These are phyloP conservation scores for Baudoinia panamericana DNA, from an alignment of 495 filamentous ascomycete genomes.

Conservation along the genomic window DNA sequence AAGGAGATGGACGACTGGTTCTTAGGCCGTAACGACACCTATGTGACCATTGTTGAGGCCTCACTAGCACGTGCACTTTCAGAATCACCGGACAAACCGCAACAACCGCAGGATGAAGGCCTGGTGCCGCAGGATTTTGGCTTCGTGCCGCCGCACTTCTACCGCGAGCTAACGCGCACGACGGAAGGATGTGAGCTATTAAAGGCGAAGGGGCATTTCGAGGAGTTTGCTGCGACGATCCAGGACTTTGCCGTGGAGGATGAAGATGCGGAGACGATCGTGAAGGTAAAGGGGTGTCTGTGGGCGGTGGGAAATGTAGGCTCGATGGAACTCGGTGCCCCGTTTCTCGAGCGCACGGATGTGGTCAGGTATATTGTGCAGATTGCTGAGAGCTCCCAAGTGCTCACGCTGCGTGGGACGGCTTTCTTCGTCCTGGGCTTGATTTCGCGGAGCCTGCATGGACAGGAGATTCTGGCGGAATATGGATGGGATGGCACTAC, in stretches of 20 bases:
- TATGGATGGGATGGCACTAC: conserved; percentile 86
- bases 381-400: conserved; percentile 75
- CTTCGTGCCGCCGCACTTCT: conserved; percentile 86
- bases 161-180: conserved; percentile 85
- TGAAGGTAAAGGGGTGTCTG: conserved; percentile 91
- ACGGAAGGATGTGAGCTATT: conserved; percentile 82
- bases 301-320: conserved; percentile 98
- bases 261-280: conserved; percentile 73
- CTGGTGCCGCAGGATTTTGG: conserved; percentile 48
- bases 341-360: conserved; percentile 77
- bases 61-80: conserved; percentile 81
- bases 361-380: conserved; percentile 71
- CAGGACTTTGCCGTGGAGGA: conserved; percentile 67
- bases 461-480: conserved; percentile 73
- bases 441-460: conserved; percentile 83
- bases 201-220: conserved; percentile 86
- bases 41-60: conserved; percentile 89
- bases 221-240: conserved; percentile 80
- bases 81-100: conserved; percentile 41
- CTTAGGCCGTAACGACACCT: conserved; percentile 82
- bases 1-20: conserved; percentile 99
- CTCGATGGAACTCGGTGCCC: conserved; percentile 92
- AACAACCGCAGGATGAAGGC: conserved; percentile 37
- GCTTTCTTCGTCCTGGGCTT: conserved; percentile 92
- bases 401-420: conserved; percentile 84